Base-by-base conservation (phyloP, 768 basidiomycete genomes). In the Suillus placidus region DNA sequence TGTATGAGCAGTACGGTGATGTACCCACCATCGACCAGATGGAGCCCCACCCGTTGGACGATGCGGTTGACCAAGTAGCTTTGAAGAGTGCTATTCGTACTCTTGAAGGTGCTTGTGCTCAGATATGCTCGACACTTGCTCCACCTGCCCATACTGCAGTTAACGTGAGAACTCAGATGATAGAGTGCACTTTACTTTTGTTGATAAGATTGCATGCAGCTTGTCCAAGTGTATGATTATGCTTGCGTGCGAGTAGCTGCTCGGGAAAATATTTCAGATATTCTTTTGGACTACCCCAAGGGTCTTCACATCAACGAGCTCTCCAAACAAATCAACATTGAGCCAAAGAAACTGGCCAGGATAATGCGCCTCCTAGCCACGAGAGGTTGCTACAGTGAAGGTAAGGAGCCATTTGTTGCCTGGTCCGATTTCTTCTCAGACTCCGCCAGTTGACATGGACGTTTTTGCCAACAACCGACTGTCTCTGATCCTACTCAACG, bases 51-150 rank as follows among this genome's bases (percentile, higher is more conserved):
- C 79, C 80, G 1, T 71, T 83, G 60, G 81, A 82, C 52, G 47
- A 67, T 35, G 69, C 71, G 8, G 37, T 66, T 18, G 70, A 78
- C 54, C 64, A 70, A 1, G 61, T 72, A 26, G 69, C 65, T 0
- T 63, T 78, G 49, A 75, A 71, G 68, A 62, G 60, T 20, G 67
- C 74, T 1, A 43, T 79, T 43, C 70, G 72, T 26, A 73, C 66
- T 2, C 68, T 79, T 23, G 78, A 80, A 64, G 80, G 79, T 47
- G 79, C 79, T 55, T 78, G 78, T 66, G 70, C 71, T 18, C 80
- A 78, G 64, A 49, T 80, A 40, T 77, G 78, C 64, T 58, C 73
- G 10, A 76, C 77, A 23, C 70, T 80, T 14, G 77, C 78, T 14
- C 78, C 71, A 0, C 80, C 79, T n/a, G 61, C 69, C 7, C 78